Evolutionary conservation across 1,139 yeast species (phyloP).

Genomic region (Suhomyces taliae): DNA sequence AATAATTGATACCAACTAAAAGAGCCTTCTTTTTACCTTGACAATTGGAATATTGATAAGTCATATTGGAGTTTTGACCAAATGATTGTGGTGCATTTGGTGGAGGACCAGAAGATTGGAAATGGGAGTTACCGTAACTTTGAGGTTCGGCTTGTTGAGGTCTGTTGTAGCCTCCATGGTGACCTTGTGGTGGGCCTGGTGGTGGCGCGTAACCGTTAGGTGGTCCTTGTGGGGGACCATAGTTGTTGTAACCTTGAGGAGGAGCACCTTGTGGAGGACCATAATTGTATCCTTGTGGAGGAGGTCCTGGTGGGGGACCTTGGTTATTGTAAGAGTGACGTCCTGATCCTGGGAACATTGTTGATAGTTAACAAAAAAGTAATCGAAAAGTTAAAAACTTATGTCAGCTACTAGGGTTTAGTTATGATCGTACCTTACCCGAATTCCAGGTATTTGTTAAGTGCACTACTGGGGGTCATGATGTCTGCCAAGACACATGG

Average conservation of each 20-base stretch:
- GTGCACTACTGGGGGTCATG: too few species aligned
- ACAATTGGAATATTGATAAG: slow-evolving; percentile 67
- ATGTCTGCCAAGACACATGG: too few species aligned
- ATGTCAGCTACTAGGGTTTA: too few species aligned
- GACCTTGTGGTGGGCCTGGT: neutral
- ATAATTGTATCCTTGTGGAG: slow-evolving; percentile 11
- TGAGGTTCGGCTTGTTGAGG: slow-evolving; percentile 15
- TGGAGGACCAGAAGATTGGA: slow-evolving; percentile 13
- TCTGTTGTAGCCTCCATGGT: slow-evolving; percentile 1
- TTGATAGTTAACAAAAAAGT: neutral
- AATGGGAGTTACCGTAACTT: slow-evolving; percentile 10
- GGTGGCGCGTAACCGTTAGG: slow-evolving; percentile 12
- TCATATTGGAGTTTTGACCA: slow-evolving; percentile 22
- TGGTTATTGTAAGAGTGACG: slow-evolving; percentile 14
- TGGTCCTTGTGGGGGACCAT: slow-evolving; percentile 8
- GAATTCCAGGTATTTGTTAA: too few species aligned
- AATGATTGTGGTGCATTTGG: slow-evolving; percentile 23
- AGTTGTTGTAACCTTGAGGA: slow-evolving; percentile 5
- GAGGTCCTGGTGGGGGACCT: slow-evolving; percentile 14
- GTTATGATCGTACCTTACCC: too few species aligned
- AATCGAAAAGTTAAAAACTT: too few species aligned
- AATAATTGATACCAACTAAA: slow-evolving; percentile 82
- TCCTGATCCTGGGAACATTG: slow-evolving; percentile 28
- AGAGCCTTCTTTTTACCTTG: slow-evolving; percentile 78
- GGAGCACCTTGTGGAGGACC: slow-evolving; percentile 16